Conservation (phyloP, 1,139 yeast species). For the Saccharomyces hybrid region DNA sequence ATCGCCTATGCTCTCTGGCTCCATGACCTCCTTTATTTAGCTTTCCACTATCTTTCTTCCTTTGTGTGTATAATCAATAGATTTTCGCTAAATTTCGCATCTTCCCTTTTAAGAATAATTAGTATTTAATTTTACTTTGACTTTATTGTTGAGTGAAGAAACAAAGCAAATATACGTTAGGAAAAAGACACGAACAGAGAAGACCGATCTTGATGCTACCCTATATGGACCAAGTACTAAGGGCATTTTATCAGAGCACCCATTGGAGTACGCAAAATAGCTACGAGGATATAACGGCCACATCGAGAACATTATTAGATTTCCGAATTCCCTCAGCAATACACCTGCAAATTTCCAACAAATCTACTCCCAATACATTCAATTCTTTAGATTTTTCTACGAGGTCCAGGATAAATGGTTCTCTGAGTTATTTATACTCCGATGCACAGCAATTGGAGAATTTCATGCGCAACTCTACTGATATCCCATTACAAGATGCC, state of each 20-base stretch:
- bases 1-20: neutral
- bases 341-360: constrained; percentile 61
- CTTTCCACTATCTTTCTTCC: neutral
- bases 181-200: neutral
- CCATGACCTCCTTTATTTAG: neutral
- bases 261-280: constrained; percentile 74
- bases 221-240: constrained; percentile 78
- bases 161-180: neutral
- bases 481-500: constrained; percentile 58
- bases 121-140: neutral
- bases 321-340: constrained; percentile 68
- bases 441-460: constrained; percentile 45
- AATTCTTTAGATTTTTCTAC: constrained; percentile 70
- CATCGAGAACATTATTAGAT: constrained; percentile 59
- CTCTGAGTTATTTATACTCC: constrained; percentile 73
- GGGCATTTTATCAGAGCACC: constrained; percentile 59
- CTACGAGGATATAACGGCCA: constrained; percentile 63
- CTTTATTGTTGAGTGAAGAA: constrained; percentile 1
- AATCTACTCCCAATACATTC: constrained; percentile 63
- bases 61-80: neutral
- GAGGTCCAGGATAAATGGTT: constrained; percentile 64
- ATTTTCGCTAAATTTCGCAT: constrained; percentile 1
- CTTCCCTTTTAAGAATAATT: neutral
- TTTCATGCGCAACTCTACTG: constrained; percentile 42
- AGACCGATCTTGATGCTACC: constrained; percentile 45